Evolutionary conservation across 495 filamentous ascomycete genomes (phyloP).

Genomic region (Trichocladium uniseriatum): DNA sequence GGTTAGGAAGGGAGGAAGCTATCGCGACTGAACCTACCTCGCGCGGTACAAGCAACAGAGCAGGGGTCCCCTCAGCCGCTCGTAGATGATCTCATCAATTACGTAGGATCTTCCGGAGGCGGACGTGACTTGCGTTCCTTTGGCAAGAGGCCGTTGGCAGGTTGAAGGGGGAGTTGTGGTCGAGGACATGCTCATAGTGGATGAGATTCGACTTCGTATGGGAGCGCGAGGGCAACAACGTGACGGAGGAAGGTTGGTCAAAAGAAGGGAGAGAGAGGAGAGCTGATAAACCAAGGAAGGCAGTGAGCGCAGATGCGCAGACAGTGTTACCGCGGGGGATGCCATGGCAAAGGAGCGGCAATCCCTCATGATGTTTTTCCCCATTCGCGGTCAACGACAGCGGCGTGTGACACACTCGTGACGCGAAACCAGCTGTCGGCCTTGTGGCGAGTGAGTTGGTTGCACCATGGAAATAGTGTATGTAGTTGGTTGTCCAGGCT

Average conservation of each 20-base stretch:
- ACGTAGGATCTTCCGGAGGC: not conserved
- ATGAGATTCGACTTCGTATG: not conserved
- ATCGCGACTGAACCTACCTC: not conserved
- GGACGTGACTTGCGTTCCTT: not conserved
- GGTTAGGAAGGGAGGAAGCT: not conserved
- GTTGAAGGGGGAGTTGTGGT: not conserved
- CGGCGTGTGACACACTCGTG: too few species aligned
- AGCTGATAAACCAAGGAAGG: not conserved
- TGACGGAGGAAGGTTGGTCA: not conserved
- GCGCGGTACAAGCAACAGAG: slow-evolving; percentile 2
- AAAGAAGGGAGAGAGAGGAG: not conserved
- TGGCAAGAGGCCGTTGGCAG: not conserved
- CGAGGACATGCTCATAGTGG: not conserved
- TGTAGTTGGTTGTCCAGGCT: too few species aligned
- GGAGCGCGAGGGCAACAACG: not conserved
- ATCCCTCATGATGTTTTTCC: too few species aligned
- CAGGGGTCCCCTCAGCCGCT: not conserved
- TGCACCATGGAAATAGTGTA: too few species aligned
- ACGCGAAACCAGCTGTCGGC: too few species aligned
- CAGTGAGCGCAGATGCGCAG: not conserved
- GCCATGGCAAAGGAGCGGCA: not conserved
- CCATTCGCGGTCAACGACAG: too few species aligned
- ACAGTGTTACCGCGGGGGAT: not conserved
- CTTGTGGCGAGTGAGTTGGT: too few species aligned
- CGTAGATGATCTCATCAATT: slow-evolving; percentile 2